A percentile compares a stretch with the other conserved stretches of the same genome.
phyloP scores from a whole-genome alignment of 2,329 filamentous ascomycete species.

The Sporothrix sp. region DNA sequence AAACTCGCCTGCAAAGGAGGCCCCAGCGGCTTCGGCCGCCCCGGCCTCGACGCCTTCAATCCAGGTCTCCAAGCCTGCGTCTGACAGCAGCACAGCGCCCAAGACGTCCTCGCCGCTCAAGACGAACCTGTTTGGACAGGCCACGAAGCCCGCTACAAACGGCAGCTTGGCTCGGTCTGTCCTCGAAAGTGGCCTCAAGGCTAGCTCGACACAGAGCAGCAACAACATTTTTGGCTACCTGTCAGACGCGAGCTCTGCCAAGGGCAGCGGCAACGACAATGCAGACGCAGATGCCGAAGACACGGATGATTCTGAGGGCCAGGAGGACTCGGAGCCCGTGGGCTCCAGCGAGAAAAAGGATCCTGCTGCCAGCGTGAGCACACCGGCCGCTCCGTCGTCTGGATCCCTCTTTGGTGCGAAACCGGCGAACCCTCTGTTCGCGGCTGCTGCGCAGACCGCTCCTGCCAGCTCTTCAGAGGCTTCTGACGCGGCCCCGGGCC shows the following conservation, averaged over 20 bases:
- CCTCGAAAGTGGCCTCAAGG: constrained; percentile 25
- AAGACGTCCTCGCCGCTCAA: constrained; percentile 21
- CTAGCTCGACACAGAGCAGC: constrained; percentile 27
- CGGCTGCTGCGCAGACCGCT: constrained; percentile 9
- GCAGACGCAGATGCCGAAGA: constrained; percentile 30
- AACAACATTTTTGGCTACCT: constrained; percentile 56
- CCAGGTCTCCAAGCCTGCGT: constrained; percentile 19
- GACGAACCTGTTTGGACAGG: constrained; percentile 24
- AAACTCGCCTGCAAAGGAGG: constrained; percentile 35
- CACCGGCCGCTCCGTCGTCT: constrained; percentile 32
- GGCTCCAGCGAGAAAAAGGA: constrained; percentile 31
- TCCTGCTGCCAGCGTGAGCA: constrained; percentile 32
- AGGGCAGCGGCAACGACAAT: constrained; percentile 41
- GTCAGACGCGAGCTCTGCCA: constrained; percentile 45
- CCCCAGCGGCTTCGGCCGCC: constrained; percentile 6
- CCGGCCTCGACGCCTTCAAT: constrained; percentile 15
- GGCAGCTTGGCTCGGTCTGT: constrained; percentile 34
- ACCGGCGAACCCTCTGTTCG: constrained; percentile 19
- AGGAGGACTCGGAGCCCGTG: constrained; percentile 34
- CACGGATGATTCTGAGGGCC: constrained; percentile 34
- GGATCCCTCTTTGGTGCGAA: constrained; percentile 24
- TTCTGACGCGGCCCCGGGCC: constrained; percentile 35
- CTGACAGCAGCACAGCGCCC: constrained; percentile 19
- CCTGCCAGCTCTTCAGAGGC: constrained; percentile 33
- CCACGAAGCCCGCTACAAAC: constrained; percentile 26